Base-by-base conservation (phyloP, 352 stramenopile species). In the Pythium myriotylum region DNA sequence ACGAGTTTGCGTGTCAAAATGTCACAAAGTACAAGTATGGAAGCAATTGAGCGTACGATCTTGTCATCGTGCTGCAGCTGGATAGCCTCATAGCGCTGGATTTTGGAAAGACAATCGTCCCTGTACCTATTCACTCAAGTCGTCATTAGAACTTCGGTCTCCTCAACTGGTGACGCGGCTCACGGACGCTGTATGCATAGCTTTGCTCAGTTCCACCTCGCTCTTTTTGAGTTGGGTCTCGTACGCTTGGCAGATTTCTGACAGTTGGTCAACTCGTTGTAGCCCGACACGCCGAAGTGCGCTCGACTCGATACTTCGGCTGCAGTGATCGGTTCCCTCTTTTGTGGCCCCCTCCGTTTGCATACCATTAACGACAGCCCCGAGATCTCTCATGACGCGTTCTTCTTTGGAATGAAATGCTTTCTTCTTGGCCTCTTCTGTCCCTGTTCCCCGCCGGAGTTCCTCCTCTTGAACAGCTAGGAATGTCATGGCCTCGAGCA, bases 171-270 rank as follows among this genome's bases (percentile, higher is more conserved):
- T n/a, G 20, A 49, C 13, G 23, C 14, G 24, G 16, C 22, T 19
- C n/a, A 55, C 64, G 24, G 56, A 76, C 68, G 56, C 64, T 1
- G 76, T 84, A 56, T 81, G 70, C 43, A 83, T 73, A 6, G 77
- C 77, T 26, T 73, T 63, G 2, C 76, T 80, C 35, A 88, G 68
- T 35, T 84, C 81, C 0, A 58, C 72, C 33, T 90, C 79, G 19
- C 68, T 75, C 1, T 71, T 73, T 13, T 76, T 55, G 16, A 90
- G 68, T 60, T 88, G 81, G 2, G 53, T 59, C 14, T 90, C 81
- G 42, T 90, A 88, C 2, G 52, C 43, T 1, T 35, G 56, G 43
- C 74, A 84, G 26, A 84, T 68, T 5, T 63, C 39, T 56, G 73
- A 50, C 33, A 88, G 59, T 26, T 88, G 74, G 37, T 72, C 59